These are phyloP conservation scores for Debaryomyces prosopidis DNA, from an alignment of 805 yeast species.

Conservation along the genomic window DNA sequence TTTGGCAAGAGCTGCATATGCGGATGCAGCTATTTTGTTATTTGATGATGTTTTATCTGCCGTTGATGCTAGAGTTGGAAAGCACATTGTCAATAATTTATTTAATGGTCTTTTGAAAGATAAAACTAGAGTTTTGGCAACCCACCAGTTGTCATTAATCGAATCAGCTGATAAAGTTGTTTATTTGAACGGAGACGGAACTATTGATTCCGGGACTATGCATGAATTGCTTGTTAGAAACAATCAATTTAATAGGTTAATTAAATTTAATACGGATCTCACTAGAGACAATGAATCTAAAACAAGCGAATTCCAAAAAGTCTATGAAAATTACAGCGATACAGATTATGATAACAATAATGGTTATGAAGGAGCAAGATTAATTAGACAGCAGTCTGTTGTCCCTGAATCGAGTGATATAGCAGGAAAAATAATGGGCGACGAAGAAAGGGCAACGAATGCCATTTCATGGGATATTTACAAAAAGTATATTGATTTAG, in stretches of 20 bases:
- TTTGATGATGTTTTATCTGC: constrained; percentile 48
- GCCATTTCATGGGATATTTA: constrained; percentile 42
- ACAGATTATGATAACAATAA: background rate
- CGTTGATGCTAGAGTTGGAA: constrained; percentile 45
- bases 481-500: constrained; percentile 36
- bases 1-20: constrained; percentile 44
- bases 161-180: constrained; percentile 39
- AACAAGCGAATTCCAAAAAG: constrained; percentile 28
- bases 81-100: constrained; percentile 36
- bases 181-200: constrained; percentile 42
- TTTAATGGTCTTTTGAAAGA: constrained; percentile 33
- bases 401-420: constrained; percentile 6
- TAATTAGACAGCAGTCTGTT: constrained; percentile 2
- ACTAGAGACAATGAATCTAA: constrained; percentile 19
- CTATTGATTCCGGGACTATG: constrained; percentile 38
- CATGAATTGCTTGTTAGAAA: constrained; percentile 36
- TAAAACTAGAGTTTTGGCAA: constrained; percentile 41
- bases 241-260: constrained; percentile 48
- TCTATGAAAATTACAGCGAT: constrained; percentile 13
- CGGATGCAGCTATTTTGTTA: constrained; percentile 31
- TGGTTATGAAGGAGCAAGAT: constrained; percentile 1
- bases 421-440: constrained; percentile 33
- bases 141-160: constrained; percentile 43
- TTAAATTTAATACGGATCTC: constrained; percentile 42
- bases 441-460: constrained; percentile 39